phyloP scores from a whole-genome alignment of 108 stramenopile genomes.

The Thalassiosira profunda region DNA sequence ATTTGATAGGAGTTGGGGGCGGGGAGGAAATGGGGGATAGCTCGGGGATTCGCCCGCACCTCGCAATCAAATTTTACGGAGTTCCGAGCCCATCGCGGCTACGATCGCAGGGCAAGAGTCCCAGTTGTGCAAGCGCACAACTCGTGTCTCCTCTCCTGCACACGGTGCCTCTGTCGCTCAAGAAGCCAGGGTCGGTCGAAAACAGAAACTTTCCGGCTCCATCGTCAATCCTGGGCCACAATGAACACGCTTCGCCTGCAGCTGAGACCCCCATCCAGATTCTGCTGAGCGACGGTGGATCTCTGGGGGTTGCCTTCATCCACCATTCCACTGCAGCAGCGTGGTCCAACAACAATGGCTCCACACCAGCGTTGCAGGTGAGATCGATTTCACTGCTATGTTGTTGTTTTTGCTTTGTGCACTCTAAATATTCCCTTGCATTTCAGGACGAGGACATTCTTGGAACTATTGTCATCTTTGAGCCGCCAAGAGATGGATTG shows the following conservation, averaged over 20 bases:
- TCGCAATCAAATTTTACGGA: slow-evolving; percentile 36
- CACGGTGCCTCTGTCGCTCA: slow-evolving; percentile 24
- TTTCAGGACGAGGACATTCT: slow-evolving; percentile 39
- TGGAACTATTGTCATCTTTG: slow-evolving; percentile 58
- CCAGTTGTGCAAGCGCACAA: not conserved
- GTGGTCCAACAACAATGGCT: not conserved
- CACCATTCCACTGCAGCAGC: no score
- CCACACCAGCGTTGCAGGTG: slow-evolving; percentile 17
- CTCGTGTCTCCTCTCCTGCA: slow-evolving; percentile 33
- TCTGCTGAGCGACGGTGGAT: slow-evolving; percentile 50
- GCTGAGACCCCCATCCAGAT: slow-evolving; percentile 64
- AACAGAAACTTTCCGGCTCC: no score
- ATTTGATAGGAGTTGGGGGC: no score
- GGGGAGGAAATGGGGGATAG: not conserved
- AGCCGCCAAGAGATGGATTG: slow-evolving; percentile 25
- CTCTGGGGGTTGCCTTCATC: slow-evolving; percentile 47
- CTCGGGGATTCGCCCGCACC: not conserved
- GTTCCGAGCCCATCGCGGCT: slow-evolving; percentile 40
- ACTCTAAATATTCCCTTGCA: no score
- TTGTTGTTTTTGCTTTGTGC: not conserved
- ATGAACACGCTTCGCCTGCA: slow-evolving; percentile 3
- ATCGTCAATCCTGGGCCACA: not conserved
- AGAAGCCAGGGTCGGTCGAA: not conserved
- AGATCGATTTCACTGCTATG: not conserved
- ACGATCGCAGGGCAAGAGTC: no score